A percentile compares a stretch with the other conserved stretches of the same genome.
phyloP scores from a whole-genome alignment of 192 early-diverging fungal species.

The Coemansia sp. region DNA sequence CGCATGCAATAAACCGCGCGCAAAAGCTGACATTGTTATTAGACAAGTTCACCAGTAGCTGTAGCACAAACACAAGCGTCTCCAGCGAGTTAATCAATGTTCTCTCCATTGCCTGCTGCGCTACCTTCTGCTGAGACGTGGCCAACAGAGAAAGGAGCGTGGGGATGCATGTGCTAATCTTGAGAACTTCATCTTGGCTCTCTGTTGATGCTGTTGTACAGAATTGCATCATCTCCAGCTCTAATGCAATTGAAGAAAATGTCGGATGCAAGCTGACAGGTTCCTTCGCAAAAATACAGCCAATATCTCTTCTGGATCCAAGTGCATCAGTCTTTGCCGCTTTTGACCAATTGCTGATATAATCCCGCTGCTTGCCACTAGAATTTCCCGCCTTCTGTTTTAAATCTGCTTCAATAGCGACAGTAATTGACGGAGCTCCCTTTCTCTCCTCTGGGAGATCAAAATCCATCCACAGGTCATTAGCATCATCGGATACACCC shows the following conservation, averaged over 20 bases:
- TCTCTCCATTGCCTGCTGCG: not conserved
- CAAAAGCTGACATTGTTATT: slow-evolving; percentile 44
- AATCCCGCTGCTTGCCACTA: not conserved
- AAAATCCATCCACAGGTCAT: slow-evolving; percentile 52
- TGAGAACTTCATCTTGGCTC: slow-evolving; percentile 39
- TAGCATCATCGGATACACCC: slow-evolving; percentile 4
- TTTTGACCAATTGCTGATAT: not conserved
- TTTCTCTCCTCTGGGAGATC: slow-evolving; percentile 38
- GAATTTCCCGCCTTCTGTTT: not conserved
- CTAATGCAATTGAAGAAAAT: slow-evolving; percentile 27
- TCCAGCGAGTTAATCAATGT: slow-evolving; percentile 21
- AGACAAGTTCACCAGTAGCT: slow-evolving; percentile 48
- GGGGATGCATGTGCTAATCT: slow-evolving; percentile 20
- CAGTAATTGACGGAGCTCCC: not conserved
- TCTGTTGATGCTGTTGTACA: slow-evolving; percentile 37
- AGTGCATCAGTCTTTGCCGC: too few relatives aligned
- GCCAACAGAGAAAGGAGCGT: slow-evolving; percentile 28
- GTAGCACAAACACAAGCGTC: slow-evolving; percentile 28
- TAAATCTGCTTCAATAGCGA: not conserved
- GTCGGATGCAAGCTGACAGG: slow-evolving; percentile 12
- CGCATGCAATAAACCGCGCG: slow-evolving; percentile 29
- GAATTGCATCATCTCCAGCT: slow-evolving; percentile 47
- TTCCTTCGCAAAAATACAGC: slow-evolving; percentile 7
- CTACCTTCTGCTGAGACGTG: slow-evolving; percentile 23
- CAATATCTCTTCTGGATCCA: too few relatives aligned